Percentiles rank a stretch among this genome's conserved stretches.
These are phyloP conservation scores for Paecilomyces variotii DNA, from an alignment of 2,329 filamentous ascomycete species.

Conservation along the genomic window DNA sequence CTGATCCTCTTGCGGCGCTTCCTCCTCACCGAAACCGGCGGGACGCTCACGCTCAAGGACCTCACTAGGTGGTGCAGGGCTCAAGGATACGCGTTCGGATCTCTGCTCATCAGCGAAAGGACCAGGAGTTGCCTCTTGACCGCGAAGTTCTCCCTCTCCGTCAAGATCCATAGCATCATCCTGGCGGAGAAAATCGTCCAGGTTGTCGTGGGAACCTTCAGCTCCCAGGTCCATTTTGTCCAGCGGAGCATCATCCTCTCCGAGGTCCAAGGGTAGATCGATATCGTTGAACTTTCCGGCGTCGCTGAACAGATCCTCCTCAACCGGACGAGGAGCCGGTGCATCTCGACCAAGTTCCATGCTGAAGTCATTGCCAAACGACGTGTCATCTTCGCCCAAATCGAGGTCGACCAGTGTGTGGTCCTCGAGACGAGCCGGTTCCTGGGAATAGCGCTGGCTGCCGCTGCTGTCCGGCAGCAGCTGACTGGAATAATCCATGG, in stretches of 20 bases:
- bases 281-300: slow-evolving; percentile 59
- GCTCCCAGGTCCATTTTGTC: slow-evolving; percentile 27
- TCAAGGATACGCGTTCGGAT: slow-evolving; percentile 56
- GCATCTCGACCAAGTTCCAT: slow-evolving; percentile 90
- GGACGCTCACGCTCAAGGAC: not conserved
- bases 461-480: slow-evolving; percentile 60
- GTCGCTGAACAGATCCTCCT: slow-evolving; percentile 45
- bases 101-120: slow-evolving; percentile 37
- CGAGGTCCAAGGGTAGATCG: slow-evolving; percentile 40
- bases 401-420: slow-evolving; percentile 69
- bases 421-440: slow-evolving; percentile 50
- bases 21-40: slow-evolving; percentile 37
- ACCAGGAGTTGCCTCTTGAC: slow-evolving; percentile 40
- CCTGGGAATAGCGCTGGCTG: slow-evolving; percentile 43
- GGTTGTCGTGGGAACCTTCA: slow-evolving; percentile 41
- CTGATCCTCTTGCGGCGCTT: slow-evolving; percentile 2
- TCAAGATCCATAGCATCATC: slow-evolving; percentile 47
- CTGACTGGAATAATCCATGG: slow-evolving; percentile 61
- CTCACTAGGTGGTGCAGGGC: not conserved
- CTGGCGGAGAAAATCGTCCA: slow-evolving; percentile 48
- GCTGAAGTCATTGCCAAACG: slow-evolving; percentile 58
- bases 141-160: slow-evolving; percentile 49
- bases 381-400: slow-evolving; percentile 56
- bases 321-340: slow-evolving; percentile 56
- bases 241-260: slow-evolving; percentile 38